Evolutionary conservation across 2,329 filamentous ascomycete genomes (phyloP).

Genomic region (Rhinocladiella mackenziei): DNA sequence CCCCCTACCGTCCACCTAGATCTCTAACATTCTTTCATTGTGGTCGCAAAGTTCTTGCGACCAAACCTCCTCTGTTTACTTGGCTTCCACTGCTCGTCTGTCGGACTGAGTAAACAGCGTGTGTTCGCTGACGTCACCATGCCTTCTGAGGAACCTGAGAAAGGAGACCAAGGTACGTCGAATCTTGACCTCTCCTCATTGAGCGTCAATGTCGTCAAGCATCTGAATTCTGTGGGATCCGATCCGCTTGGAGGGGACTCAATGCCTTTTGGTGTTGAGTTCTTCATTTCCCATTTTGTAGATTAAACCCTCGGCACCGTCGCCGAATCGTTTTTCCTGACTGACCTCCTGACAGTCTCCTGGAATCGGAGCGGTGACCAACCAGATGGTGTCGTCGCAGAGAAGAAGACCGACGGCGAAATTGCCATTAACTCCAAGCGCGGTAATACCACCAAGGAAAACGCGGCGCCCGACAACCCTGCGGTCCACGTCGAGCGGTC

Average conservation of each 20-base stretch:
- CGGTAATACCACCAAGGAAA: constrained; percentile 63
- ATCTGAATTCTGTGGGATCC: too few relatives aligned
- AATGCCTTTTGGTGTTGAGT: too few relatives aligned
- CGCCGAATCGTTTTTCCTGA: too few relatives aligned
- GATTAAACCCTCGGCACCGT: not conserved
- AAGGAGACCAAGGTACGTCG: constrained; percentile 49
- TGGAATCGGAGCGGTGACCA: constrained; percentile 58
- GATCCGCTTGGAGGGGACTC: too few relatives aligned
- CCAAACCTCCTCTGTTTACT: constrained; percentile 1
- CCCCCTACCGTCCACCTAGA: not conserved
- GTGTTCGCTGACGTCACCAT: constrained; percentile 34
- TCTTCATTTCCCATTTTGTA: not conserved
- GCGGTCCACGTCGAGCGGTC: constrained; percentile 57
- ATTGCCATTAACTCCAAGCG: constrained; percentile 58
- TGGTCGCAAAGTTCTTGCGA: constrained; percentile 24
- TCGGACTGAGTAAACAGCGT: not conserved
- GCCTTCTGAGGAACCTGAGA: constrained; percentile 47
- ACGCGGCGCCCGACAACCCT: constrained; percentile 57
- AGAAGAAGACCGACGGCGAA: constrained; percentile 56
- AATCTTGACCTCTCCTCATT: constrained; percentile 9
- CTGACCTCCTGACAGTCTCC: constrained; percentile 47
- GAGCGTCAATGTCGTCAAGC: too few relatives aligned
- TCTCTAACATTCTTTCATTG: not conserved
- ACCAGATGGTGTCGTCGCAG: constrained; percentile 56
- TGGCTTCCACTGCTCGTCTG: not conserved